Conservation (phyloP, 1,284 basidiomycete species). For the Earliella scabrosa region DNA sequence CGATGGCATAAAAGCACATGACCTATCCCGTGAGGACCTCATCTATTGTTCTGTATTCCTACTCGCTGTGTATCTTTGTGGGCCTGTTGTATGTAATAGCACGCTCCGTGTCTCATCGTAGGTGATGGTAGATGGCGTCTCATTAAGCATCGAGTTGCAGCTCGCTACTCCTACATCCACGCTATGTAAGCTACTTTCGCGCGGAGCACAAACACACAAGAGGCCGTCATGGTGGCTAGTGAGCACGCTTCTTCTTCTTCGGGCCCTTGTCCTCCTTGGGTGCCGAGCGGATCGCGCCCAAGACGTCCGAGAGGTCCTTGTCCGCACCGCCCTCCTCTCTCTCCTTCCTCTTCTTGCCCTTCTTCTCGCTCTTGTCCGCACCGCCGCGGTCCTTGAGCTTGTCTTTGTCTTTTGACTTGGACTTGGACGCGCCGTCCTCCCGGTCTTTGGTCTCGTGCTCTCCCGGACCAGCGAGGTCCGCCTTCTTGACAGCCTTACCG, state of each 20-base stretch:
- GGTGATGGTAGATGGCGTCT: neutral
- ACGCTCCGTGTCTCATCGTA: neutral
- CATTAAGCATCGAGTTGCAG: too few species aligned
- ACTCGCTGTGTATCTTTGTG: neutral
- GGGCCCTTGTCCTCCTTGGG: conserved; percentile 40
- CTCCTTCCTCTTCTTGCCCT: conserved; percentile 20
- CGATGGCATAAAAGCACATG: conserved; percentile 29
- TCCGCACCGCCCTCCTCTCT: conserved; percentile 26
- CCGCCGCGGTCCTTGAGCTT: neutral
- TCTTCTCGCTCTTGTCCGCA: conserved; percentile 17
- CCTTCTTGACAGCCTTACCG: conserved; percentile 62
- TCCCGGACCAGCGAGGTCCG: conserved; percentile 37
- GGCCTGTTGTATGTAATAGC: too few species aligned
- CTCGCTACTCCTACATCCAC: too few species aligned
- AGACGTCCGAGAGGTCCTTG: conserved; percentile 40
- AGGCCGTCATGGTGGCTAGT: conserved; percentile 5
- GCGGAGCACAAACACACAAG: neutral
- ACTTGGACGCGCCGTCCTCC: neutral
- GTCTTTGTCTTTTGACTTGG: neutral
- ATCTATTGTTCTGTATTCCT: neutral
- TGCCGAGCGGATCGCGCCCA: conserved; percentile 49
- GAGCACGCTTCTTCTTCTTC: conserved; percentile 30
- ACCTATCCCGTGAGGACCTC: neutral
- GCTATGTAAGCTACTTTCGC: conserved; percentile 7
- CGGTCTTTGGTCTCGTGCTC: neutral